A percentile compares a stretch with the other conserved stretches of the same genome.
These are phyloP conservation scores for Verticillium dahliae DNA, from an alignment of 2,329 filamentous ascomycete genomes.

Conservation along the genomic window DNA sequence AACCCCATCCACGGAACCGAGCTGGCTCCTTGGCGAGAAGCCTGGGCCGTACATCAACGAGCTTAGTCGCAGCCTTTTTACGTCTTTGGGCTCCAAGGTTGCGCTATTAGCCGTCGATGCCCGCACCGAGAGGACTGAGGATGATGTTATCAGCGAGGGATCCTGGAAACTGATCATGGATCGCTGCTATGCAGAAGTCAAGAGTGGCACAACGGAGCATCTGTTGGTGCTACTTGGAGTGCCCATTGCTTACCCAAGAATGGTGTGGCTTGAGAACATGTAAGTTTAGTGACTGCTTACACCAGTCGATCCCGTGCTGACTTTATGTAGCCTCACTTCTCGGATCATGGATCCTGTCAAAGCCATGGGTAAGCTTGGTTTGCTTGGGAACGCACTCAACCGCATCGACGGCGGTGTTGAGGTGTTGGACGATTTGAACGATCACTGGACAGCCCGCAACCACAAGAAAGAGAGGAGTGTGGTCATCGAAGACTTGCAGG, in stretches of 20 bases:
- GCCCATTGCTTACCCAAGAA: slow-evolving; percentile 72
- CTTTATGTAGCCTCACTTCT: slow-evolving; percentile 61
- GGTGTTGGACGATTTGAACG: slow-evolving; percentile 85
- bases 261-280: slow-evolving; percentile 65
- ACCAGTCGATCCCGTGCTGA: not conserved
- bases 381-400: slow-evolving; percentile 77
- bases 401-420: slow-evolving; percentile 89
- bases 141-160: slow-evolving; percentile 72
- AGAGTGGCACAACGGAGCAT: slow-evolving; percentile 81
- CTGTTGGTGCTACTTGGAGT: slow-evolving; percentile 82
- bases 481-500: slow-evolving; percentile 85
- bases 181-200: slow-evolving; percentile 73
- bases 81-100: slow-evolving; percentile 72
- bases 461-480: slow-evolving; percentile 87
- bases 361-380: slow-evolving; percentile 72
- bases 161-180: slow-evolving; percentile 87
- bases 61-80: slow-evolving; percentile 76
- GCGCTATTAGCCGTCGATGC: slow-evolving; percentile 85
- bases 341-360: slow-evolving; percentile 84
- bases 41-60: slow-evolving; percentile 90
- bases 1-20: slow-evolving; percentile 76
- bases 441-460: slow-evolving; percentile 95
- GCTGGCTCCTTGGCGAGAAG: slow-evolving; percentile 75
- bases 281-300: slow-evolving; percentile 28
- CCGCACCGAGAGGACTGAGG: slow-evolving; percentile 79